Base-by-base conservation (phyloP, 495 filamentous ascomycete species). In the Aspergillus steynii region DNA sequence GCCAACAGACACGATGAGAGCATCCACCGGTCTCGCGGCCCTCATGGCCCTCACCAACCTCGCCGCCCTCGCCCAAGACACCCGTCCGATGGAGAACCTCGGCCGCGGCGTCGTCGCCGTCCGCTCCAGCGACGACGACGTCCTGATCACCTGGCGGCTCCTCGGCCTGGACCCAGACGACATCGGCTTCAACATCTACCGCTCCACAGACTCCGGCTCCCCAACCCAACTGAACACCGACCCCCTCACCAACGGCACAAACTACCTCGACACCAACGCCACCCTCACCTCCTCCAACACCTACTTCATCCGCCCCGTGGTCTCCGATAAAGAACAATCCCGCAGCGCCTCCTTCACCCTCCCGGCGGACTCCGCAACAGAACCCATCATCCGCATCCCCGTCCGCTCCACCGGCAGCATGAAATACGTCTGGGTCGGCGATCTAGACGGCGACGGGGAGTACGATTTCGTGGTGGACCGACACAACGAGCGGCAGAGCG, bases 401-500 rank as follows among this genome's bases (percentile, higher is more conserved):
- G 26, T 59, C 25, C 27, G 31, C 3, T 42, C n/a, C 5, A 29
- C 6, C 28, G 55, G 55, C 12, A 3, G 20, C 15, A 37, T 60
- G 5, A 42, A 46, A 31, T 61, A 47, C 14, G 28, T 55, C 7
- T 61, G 59, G 59, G 59, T 61, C 6, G 59, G 59, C 1, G 59
- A 61, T 50, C 59, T 61, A 1, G 51, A 55, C 14, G 59, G 59
- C 1, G 59, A 61, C 29, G 59, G 59, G 10, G 59, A 61, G 25
- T 61, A 61, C 28, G 59, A 61, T 37, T 61, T 48, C 15, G 59
- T 61, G 8, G 25, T 61, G 5, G 59, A 61, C 27, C 59, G 59
- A 9, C 9, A 12, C n/a, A 28, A 55, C 10, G 26, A 26, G 10
- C 51, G 25, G 6, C 59, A 59, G 29, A 12, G 28, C 20, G 32